Conservation (phyloP, 1,284 basidiomycete species). For the Trichosporon inkin region DNA sequence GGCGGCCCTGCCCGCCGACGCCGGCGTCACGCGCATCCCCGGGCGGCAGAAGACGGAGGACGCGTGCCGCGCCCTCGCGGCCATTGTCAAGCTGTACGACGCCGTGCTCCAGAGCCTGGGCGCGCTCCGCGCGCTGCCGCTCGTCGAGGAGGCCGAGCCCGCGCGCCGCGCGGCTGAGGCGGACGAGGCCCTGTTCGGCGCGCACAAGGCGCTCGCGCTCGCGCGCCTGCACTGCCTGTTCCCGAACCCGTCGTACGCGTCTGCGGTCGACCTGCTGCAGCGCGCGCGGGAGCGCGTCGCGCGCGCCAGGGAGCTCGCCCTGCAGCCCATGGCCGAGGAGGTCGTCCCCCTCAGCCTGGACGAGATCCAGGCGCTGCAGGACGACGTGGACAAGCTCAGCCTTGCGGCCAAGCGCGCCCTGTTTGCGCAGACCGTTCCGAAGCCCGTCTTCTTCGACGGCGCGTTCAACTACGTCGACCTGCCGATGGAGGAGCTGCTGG, state of each 20-base stretch:
- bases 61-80: slow-evolving; percentile 63
- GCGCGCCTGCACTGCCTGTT: slow-evolving; percentile 49
- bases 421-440: slow-evolving; percentile 74
- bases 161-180: slow-evolving; percentile 71
- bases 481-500: slow-evolving; percentile 70
- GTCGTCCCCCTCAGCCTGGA: slow-evolving; percentile 29
- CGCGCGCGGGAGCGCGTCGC: slow-evolving; percentile 26
- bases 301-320: slow-evolving; percentile 31
- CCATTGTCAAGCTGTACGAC: slow-evolving; percentile 80
- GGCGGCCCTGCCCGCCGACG: slow-evolving; percentile 37
- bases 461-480: slow-evolving; percentile 87
- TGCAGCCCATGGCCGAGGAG: slow-evolving; percentile 34
- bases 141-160: slow-evolving; percentile 82
- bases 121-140: slow-evolving; percentile 73
- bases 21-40: slow-evolving; percentile 34
- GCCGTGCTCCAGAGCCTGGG: slow-evolving; percentile 74
- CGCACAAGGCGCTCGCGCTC: slow-evolving; percentile 52
- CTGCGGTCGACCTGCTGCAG: slow-evolving; percentile 44
- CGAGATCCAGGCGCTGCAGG: slow-evolving; percentile 57
- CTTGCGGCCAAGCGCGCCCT: slow-evolving; percentile 67
- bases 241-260: slow-evolving; percentile 42
- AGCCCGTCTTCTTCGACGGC: slow-evolving; percentile 86
- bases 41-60: slow-evolving; percentile 48
- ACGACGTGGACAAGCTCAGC: slow-evolving; percentile 55
- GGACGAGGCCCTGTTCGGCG: slow-evolving; percentile 67